These are phyloP conservation scores for Cystofilobasidium ferigula DNA, from an alignment of 768 basidiomycete genomes.

Conservation along the genomic window DNA sequence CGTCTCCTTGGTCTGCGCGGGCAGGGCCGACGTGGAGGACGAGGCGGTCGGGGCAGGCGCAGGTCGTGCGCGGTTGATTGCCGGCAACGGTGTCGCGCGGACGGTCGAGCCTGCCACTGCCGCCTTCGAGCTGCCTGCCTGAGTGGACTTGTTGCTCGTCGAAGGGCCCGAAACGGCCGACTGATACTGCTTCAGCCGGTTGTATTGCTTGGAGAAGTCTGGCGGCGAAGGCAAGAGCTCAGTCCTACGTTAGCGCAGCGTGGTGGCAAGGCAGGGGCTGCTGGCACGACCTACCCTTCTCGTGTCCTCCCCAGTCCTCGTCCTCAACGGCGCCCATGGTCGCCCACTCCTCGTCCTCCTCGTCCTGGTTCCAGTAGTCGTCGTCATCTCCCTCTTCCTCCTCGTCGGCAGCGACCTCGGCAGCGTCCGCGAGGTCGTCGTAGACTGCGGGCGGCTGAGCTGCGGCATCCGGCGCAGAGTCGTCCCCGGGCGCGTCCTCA, in stretches of 20 bases:
- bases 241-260: background rate
- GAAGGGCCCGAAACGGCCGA: constrained; percentile 44
- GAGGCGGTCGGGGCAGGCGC: background rate
- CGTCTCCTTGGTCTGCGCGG: background rate
- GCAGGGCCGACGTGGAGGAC: background rate
- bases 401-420: background rate
- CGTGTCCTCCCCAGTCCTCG: constrained; percentile 39
- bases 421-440: background rate
- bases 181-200: constrained; percentile 82
- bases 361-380: constrained; percentile 3
- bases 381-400: constrained; percentile 25
- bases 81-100: constrained; percentile 55
- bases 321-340: constrained; percentile 31
- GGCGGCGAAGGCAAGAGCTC: background rate
- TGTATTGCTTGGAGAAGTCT: constrained; percentile 99
- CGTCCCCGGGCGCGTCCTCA: background rate
- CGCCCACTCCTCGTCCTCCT: constrained; percentile 28
- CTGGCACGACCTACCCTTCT: constrained; percentile 33
- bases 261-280: background rate
- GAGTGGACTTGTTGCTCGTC: constrained; percentile 41
- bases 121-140: background rate
- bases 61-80: constrained; percentile 54
- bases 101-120: constrained; percentile 28
- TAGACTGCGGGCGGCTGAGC: background rate
- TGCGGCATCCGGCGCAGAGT: background rate